phyloP scores from a whole-genome alignment of 805 yeast species.

The Metschnikowia corniflorae region DNA sequence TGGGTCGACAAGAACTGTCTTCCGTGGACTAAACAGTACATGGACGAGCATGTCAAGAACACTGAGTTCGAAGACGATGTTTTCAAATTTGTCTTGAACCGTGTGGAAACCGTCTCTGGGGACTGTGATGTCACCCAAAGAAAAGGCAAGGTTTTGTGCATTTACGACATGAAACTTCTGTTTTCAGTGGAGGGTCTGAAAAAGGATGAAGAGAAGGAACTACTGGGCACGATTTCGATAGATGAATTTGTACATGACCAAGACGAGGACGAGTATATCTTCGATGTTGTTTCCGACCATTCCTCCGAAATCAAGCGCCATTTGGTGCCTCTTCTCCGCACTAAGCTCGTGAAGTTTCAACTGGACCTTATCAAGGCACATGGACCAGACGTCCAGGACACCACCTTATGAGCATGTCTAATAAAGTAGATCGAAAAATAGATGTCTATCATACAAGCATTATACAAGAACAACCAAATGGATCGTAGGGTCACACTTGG shows the following conservation, averaged over 20 bases:
- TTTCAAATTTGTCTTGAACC: slow-evolving; percentile 28
- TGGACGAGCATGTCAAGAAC: slow-evolving; percentile 36
- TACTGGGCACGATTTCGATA: slow-evolving; percentile 45
- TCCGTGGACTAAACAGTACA: slow-evolving; percentile 57
- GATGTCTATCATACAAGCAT: too few species aligned
- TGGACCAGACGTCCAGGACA: slow-evolving; percentile 59
- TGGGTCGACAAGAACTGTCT: slow-evolving; percentile 70
- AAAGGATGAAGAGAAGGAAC: slow-evolving; percentile 32
- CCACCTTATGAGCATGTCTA: slow-evolving; percentile 12
- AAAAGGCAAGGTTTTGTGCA: slow-evolving; percentile 75
- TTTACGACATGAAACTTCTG: slow-evolving; percentile 60
- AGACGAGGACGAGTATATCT: slow-evolving; percentile 59
- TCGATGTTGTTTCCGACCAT: slow-evolving; percentile 40
- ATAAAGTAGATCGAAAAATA: too few species aligned
- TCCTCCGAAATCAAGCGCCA: slow-evolving; percentile 43
- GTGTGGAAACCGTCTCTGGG: slow-evolving; percentile 49
- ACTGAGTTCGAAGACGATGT: slow-evolving; percentile 26
- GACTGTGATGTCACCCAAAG: slow-evolving; percentile 84
- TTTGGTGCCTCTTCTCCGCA: slow-evolving; percentile 50
- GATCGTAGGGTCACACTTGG: too few species aligned
- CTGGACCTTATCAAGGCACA: slow-evolving; percentile 58
- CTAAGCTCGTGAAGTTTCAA: slow-evolving; percentile 56
- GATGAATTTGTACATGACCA: slow-evolving; percentile 80
- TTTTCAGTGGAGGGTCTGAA: slow-evolving; percentile 41
- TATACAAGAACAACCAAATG: too few species aligned